These are phyloP conservation scores for Bonia amplexicaulis DNA, from an alignment of 176 grass and related monocot genomes.

Conservation along the genomic window DNA sequence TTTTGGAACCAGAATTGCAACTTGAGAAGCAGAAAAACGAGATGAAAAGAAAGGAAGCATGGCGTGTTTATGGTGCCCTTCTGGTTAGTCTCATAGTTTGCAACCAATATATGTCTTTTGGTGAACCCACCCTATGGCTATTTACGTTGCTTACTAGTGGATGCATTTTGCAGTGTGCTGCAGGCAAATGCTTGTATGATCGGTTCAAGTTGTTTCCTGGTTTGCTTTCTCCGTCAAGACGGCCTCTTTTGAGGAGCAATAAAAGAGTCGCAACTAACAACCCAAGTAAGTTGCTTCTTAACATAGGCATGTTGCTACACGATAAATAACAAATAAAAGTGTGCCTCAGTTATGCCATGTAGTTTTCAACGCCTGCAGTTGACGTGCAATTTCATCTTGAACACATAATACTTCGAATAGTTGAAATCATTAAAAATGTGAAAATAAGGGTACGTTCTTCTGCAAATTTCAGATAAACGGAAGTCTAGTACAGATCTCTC, in stretches of 20 bases:
- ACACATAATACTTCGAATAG: background rate
- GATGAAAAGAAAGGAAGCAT: slow-evolving; percentile 93
- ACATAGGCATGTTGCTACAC: background rate
- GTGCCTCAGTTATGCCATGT: background rate
- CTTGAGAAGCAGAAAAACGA: slow-evolving; percentile 93
- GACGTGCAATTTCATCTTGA: background rate
- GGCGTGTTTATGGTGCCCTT: slow-evolving; percentile 85
- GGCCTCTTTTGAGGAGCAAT: slow-evolving; percentile 42
- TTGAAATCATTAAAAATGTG: background rate
- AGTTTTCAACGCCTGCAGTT: background rate
- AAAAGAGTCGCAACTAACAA: slow-evolving; percentile 50
- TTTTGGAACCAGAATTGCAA: slow-evolving; percentile 83
- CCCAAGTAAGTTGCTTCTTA: slow-evolving; percentile 53
- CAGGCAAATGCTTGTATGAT: slow-evolving; percentile 87
- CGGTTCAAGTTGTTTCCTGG: slow-evolving; percentile 67
- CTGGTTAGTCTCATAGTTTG: slow-evolving; percentile 45
- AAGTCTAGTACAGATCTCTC: slow-evolving; percentile 49
- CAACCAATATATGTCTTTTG: background rate
- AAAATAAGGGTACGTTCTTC: background rate
- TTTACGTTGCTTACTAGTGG: slow-evolving; percentile 1
- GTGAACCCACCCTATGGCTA: background rate
- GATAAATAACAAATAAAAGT: background rate
- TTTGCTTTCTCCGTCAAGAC: slow-evolving; percentile 50
- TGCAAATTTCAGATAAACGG: slow-evolving; percentile 53
- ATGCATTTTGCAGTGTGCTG: slow-evolving; percentile 65